Percentiles rank a stretch among this genome's conserved stretches.
Conservation (phyloP, 257 asterid species). For the Ajuga chamaepitys region DNA sequence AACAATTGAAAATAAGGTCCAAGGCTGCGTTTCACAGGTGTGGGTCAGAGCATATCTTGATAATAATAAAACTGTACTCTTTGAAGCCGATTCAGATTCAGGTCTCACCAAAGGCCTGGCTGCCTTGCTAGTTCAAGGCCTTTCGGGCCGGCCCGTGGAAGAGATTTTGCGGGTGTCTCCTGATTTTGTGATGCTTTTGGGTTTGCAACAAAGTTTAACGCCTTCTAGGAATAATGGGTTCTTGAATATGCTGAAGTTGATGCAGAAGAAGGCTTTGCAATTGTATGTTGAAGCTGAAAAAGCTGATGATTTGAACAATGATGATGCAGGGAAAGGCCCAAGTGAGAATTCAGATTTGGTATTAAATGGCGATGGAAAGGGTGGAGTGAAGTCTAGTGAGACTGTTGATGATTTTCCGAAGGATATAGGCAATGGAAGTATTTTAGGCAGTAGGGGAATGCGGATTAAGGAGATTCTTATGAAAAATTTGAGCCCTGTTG, state of each 20-base stretch:
- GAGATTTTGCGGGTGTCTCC: conserved; percentile 71
- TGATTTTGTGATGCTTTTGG: conserved; percentile 66
- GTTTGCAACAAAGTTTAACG: conserved; percentile 69
- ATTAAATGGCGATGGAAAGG: conserved; percentile 23
- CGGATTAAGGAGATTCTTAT: conserved; percentile 49
- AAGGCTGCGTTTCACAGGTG: conserved; percentile 83
- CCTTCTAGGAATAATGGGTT: conserved; percentile 82
- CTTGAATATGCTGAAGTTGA: conserved; percentile 76
- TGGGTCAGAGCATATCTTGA: conserved; percentile 74
- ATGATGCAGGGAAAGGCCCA: not conserved
- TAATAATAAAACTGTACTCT: conserved; percentile 44
- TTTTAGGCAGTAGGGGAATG: conserved; percentile 50
- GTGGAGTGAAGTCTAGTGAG: conserved; percentile 14
- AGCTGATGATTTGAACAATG: conserved; percentile 12
- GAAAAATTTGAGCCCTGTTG: conserved; percentile 40
- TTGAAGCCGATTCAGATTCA: conserved; percentile 86
- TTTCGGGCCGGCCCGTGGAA: conserved; percentile 61
- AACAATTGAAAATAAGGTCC: conserved; percentile 57
- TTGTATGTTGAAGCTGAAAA: conserved; percentile 50
- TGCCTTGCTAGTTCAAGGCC: conserved; percentile 81
- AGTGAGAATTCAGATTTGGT: conserved; percentile 20
- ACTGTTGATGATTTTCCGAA: not conserved
- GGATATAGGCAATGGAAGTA: conserved; percentile 19
- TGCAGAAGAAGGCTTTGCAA: conserved; percentile 75
- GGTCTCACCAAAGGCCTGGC: conserved; percentile 75